Evolutionary conservation across 306 rosid species (phyloP).

Genomic region (Vigna angularis): DNA sequence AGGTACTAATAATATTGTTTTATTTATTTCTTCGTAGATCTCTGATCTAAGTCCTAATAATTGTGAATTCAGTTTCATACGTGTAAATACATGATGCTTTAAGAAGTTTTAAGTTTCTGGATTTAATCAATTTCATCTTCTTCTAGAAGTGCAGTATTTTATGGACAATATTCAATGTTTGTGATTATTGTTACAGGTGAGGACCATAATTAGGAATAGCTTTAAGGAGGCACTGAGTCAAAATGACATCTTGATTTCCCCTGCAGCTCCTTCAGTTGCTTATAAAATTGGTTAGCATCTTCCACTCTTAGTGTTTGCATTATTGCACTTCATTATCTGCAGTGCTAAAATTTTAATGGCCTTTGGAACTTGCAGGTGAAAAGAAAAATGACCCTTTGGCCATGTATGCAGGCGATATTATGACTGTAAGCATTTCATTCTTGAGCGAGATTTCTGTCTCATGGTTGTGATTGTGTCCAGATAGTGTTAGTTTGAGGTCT

Average conservation of each 20-base stretch:
- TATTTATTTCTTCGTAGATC: slow-evolving; percentile 23
- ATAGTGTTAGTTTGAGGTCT: slow-evolving; percentile 13
- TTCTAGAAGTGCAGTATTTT: slow-evolving; percentile 32
- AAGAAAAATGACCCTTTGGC: slow-evolving; percentile 93
- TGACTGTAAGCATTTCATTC: slow-evolving; percentile 81
- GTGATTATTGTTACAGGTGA: slow-evolving; percentile 69
- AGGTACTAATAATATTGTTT: slow-evolving; percentile 60
- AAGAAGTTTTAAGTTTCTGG: slow-evolving; percentile 14
- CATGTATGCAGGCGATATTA: slow-evolving; percentile 96
- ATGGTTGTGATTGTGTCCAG: slow-evolving; percentile 4
- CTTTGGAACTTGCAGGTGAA: slow-evolving; percentile 70
- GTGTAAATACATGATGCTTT: slow-evolving; percentile 30
- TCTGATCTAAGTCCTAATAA: slow-evolving; percentile 26
- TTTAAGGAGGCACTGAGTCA: slow-evolving; percentile 82
- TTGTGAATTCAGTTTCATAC: slow-evolving; percentile 30
- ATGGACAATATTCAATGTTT: slow-evolving; percentile 43
- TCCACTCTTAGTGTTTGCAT: slow-evolving; percentile 29
- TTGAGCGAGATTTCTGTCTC: slow-evolving; percentile 26
- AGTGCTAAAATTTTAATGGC: slow-evolving; percentile 34
- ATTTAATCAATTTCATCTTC: slow-evolving; percentile 25
- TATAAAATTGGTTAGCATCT: slow-evolving; percentile 80
- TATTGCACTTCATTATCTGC: neutral
- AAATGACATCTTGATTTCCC: slow-evolving; percentile 91
- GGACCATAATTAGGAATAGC: slow-evolving; percentile 88
- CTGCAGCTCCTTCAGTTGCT: slow-evolving; percentile 96